These are phyloP conservation scores for Limnanthes douglasii DNA, from an alignment of 345 rosid species.

Conservation along the genomic window DNA sequence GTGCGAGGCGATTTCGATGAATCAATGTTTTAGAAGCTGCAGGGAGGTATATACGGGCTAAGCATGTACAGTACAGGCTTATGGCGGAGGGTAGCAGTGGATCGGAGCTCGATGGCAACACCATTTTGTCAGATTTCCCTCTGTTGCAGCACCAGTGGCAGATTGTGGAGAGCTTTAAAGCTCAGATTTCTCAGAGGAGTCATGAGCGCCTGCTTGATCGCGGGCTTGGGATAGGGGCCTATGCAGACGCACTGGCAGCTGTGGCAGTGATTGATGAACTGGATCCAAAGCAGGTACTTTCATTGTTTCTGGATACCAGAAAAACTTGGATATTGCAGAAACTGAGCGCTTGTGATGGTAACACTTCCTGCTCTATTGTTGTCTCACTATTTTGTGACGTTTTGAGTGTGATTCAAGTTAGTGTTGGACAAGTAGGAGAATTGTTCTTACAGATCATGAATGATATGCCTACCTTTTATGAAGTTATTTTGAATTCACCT, in stretches of 20 bases:
- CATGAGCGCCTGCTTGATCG: constrained; percentile 74
- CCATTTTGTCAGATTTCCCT: constrained; percentile 61
- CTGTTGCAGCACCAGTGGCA: constrained; percentile 92
- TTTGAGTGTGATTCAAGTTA: constrained; percentile 60
- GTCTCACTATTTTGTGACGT: constrained; percentile 61
- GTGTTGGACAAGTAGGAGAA: constrained; percentile 83
- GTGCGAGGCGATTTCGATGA: constrained; percentile 64
- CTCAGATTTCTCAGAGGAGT: constrained; percentile 89
- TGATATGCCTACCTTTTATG: constrained; percentile 85
- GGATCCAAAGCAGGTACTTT: constrained; percentile 52
- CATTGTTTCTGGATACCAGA: constrained; percentile 63
- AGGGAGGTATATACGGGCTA: constrained; percentile 64
- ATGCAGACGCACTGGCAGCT: constrained; percentile 83
- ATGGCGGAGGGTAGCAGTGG: constrained; percentile 11
- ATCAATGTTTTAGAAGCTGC: constrained; percentile 85
- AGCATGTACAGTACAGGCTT: constrained; percentile 55
- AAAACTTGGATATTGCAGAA: constrained; percentile 69
- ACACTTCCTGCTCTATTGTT: constrained; percentile 20
- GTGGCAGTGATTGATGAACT: constrained; percentile 73
- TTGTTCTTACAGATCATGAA: constrained; percentile 77
- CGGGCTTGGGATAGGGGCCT: constrained; percentile 39
- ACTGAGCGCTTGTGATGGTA: constrained; percentile 28
- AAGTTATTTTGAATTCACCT: constrained; percentile 67
- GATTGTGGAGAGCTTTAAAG: constrained; percentile 90
- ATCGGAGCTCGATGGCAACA: constrained; percentile 30